These are phyloP conservation scores for Stromatinia cepivora DNA, from an alignment of 2,329 filamentous ascomycete species.

Conservation along the genomic window DNA sequence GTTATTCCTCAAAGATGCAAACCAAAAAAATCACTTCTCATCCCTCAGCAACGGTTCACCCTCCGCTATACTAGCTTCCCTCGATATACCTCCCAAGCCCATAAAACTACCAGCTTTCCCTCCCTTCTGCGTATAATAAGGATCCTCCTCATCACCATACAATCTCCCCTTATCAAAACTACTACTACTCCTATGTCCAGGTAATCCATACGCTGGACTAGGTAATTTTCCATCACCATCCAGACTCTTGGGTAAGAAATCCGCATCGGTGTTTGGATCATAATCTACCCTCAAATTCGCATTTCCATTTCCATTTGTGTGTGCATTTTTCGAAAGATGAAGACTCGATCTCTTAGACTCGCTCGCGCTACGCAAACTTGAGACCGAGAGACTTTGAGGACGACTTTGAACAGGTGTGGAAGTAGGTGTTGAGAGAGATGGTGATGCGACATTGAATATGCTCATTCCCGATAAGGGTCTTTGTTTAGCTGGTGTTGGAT, in stretches of 20 bases:
- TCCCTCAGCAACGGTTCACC: slow-evolving; percentile 13
- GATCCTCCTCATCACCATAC: slow-evolving; percentile 1
- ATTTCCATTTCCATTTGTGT: not conserved
- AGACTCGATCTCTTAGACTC: not conserved
- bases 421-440: not conserved
- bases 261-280: slow-evolving; percentile 18
- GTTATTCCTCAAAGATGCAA: not conserved
- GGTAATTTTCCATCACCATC: slow-evolving; percentile 18
- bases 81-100: not conserved
- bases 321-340: not conserved
- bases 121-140: slow-evolving; percentile 3
- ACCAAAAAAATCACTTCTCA: not conserved
- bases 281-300: not conserved
- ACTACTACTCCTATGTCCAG: slow-evolving; percentile 5
- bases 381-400: slow-evolving; percentile 9
- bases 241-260: slow-evolving; percentile 16
- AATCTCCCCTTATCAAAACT: slow-evolving; percentile 1
- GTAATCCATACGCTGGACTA: slow-evolving; percentile 1
- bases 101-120: not conserved
- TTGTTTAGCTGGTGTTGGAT: slow-evolving; percentile 17
- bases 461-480: slow-evolving; percentile 15
- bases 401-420: slow-evolving; percentile 4
- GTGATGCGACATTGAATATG: not conserved
- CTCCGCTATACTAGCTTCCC: not conserved
- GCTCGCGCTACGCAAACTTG: not conserved